These are phyloP conservation scores for Tilletia setariae DNA, from an alignment of 1,284 basidiomycete species.

Conservation along the genomic window DNA sequence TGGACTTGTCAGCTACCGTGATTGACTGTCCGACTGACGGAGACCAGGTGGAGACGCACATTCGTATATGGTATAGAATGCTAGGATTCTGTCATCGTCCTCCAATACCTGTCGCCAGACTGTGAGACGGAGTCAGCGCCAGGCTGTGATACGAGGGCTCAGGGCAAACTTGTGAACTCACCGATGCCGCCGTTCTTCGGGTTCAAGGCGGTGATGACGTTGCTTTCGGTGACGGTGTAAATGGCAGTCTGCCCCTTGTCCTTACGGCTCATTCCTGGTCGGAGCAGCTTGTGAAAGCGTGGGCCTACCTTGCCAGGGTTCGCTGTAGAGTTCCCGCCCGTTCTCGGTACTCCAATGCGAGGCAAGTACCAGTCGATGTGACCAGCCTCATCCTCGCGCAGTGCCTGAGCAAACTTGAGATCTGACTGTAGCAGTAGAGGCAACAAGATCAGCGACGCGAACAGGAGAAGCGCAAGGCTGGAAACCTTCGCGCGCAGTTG, in stretches of 20 bases:
- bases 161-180: constrained; percentile 55
- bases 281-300: constrained; percentile 52
- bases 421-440: neutral
- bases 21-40: constrained; percentile 19
- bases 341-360: constrained; percentile 32
- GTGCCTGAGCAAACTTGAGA: neutral
- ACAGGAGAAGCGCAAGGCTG: neutral
- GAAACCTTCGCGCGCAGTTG: no score
- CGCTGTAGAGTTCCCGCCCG: neutral
- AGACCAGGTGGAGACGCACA: constrained; percentile 23
- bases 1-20: neutral
- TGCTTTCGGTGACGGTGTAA: constrained; percentile 69
- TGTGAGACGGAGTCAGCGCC: constrained; percentile 50
- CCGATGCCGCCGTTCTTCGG: constrained; percentile 70
- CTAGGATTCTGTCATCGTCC: constrained; percentile 66
- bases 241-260: constrained; percentile 60
- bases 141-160: neutral
- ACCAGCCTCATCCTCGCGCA: constrained; percentile 21
- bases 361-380: constrained; percentile 40
- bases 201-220: constrained; percentile 74
- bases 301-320: constrained; percentile 30
- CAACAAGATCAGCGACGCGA: neutral
- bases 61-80: constrained; percentile 65
- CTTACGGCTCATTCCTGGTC: constrained; percentile 34
- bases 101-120: constrained; percentile 79